Conservation (phyloP, 1,284 basidiomycete species). For the Boletus sp. region DNA sequence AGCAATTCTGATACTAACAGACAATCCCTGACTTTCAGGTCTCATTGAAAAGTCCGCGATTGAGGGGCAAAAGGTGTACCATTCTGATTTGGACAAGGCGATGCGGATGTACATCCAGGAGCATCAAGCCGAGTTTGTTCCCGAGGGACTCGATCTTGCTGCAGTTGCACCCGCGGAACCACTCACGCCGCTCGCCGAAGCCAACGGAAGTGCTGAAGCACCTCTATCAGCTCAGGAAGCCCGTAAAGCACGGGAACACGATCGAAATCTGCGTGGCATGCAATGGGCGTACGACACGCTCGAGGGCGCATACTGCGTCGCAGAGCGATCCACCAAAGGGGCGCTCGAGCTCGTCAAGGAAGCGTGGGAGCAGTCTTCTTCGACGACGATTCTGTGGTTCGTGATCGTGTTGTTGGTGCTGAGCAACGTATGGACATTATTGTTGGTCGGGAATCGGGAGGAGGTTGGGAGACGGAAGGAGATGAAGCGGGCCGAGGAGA, state of each 20-base stretch:
- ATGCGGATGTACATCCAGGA: slow-evolving; percentile 89
- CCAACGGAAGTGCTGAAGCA: slow-evolving; percentile 12
- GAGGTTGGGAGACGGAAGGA: slow-evolving; percentile 59
- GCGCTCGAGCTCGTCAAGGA: slow-evolving; percentile 75
- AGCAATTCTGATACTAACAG: slow-evolving; percentile 6
- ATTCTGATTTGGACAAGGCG: slow-evolving; percentile 80
- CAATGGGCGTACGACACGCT: slow-evolving; percentile 89
- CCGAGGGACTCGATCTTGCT: slow-evolving; percentile 71
- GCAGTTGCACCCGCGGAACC: slow-evolving; percentile 45
- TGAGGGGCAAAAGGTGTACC: slow-evolving; percentile 94
- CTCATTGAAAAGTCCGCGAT: slow-evolving; percentile 93
- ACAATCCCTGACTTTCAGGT: slow-evolving; percentile 49
- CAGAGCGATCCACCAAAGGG: slow-evolving; percentile 65
- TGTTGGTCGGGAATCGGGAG: slow-evolving; percentile 57
- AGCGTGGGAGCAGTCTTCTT: slow-evolving; percentile 72
- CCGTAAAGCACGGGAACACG: slow-evolving; percentile 61
- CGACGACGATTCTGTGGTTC: slow-evolving; percentile 70
- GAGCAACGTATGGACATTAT: slow-evolving; percentile 78
- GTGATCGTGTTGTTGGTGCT: slow-evolving; percentile 73
- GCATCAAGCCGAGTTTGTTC: slow-evolving; percentile 88
- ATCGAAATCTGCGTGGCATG: slow-evolving; percentile 69
- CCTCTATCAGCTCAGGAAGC: slow-evolving; percentile 27
- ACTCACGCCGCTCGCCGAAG: slow-evolving; percentile 28
- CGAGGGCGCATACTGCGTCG: slow-evolving; percentile 72
- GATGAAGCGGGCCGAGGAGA: slow-evolving; percentile 60